phyloP scores from a whole-genome alignment of 352 stramenopile species.

The Halophytophthora polymorphica region DNA sequence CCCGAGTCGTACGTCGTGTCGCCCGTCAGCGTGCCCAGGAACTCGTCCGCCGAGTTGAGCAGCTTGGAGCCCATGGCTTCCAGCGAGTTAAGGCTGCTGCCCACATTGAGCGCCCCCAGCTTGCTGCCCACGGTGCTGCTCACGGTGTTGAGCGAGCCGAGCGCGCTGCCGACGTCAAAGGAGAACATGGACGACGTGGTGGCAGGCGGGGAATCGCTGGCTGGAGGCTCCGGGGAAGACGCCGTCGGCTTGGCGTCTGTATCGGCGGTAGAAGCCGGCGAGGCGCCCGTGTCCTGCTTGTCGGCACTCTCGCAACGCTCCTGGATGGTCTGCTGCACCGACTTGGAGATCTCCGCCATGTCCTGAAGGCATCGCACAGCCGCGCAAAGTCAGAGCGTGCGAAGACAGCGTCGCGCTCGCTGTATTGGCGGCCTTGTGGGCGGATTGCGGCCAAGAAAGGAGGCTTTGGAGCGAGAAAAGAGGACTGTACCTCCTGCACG shows the following conservation, averaged over 20 bases:
- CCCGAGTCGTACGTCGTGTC: conserved; percentile 25
- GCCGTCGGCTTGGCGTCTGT: conserved; percentile 3
- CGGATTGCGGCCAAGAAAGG: not conserved
- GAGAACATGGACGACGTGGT: conserved; percentile 54
- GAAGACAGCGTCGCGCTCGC: too few species aligned
- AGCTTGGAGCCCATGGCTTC: conserved; percentile 66
- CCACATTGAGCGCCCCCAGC: conserved; percentile 28
- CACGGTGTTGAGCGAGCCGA: conserved; percentile 29
- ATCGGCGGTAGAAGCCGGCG: conserved; percentile 9
- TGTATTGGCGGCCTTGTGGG: too few species aligned
- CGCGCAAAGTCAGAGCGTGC: not conserved
- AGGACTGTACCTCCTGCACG: conserved; percentile 63
- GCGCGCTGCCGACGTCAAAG: conserved; percentile 34
- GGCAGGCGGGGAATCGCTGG: conserved; percentile 10
- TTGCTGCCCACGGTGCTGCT: conserved; percentile 33
- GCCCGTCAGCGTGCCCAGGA: conserved; percentile 46
- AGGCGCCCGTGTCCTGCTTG: conserved; percentile 24
- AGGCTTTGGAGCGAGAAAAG: too few species aligned
- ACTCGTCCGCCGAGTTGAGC: conserved; percentile 63
- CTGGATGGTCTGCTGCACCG: conserved; percentile 45
- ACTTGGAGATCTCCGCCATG: conserved; percentile 57
- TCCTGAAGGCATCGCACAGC: conserved; percentile 18
- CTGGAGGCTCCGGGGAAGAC: too few species aligned
- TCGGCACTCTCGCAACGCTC: conserved; percentile 43
- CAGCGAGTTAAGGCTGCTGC: conserved; percentile 33